Evolutionary conservation across 441 rosid genomes (phyloP), one percentile per base, ranked within the genome.

Genomic region (Pelargonium australe): DNA sequence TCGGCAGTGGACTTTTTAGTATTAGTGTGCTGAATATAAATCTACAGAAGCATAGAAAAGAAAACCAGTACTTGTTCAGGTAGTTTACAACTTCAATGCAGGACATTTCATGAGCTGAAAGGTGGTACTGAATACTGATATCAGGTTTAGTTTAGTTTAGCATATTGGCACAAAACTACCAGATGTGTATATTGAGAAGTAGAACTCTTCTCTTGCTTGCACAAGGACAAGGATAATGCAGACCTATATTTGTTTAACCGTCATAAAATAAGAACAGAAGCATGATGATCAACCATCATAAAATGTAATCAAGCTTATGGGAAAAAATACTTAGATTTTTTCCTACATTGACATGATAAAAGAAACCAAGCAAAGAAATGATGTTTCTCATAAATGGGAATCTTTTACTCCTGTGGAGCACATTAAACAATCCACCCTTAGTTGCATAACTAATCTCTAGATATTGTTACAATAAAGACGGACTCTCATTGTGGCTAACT

Each of bases 391-490:
- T 25, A 25, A 61, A 5, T 23, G 31, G 12, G 13, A 61, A 23
- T 61, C 64, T 13, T 61, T 61, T 13, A 61, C 64, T 17, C 13
- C 63, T 40, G 10, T 40, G 43, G 43, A 40, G 43, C 43, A 40
- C 10, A 7, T 40, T 40, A 40, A 40, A 40, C 43, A 40, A 68
- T 67, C 72, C 64, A 64, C 63, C 25, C 44, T 62, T 61, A 47
- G 70, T 68, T 40, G 64, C 70, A 40, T 40, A 40, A 40, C 43
- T 40, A 40, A 40, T 40, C 10, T 6, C 43, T 63, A 67, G 19
- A 67, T 53, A 61, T 70, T 68, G 62, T 62, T 63, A 72, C 66
- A 37, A 28, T 62, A 8, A 12, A 34, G 70, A 12, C 61, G 37
- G 28, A 45, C 61, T 60, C 34, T 60, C n/a, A 2, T 60, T 20